phyloP scores from a whole-genome alignment of 1,284 basidiomycete genomes.

The Crepidotus sp. region DNA sequence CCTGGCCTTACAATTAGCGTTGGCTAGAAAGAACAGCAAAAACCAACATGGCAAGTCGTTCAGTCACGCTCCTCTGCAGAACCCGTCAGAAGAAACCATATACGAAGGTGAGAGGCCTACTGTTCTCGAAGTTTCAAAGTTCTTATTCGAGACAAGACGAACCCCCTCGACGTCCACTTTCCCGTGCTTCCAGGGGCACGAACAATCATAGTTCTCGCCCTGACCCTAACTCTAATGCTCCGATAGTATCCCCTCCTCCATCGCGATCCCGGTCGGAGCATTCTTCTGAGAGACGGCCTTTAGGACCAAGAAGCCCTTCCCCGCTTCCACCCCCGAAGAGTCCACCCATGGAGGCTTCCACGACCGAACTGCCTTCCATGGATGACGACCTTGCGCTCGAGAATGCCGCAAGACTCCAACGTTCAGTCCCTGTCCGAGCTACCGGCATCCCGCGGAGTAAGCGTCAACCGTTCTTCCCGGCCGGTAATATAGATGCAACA shows the following conservation, averaged over 20 bases:
- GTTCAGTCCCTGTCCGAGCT: conserved; percentile 23
- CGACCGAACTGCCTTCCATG: conserved; percentile 30
- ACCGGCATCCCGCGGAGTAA: conserved; percentile 58
- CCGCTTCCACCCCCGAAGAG: conserved; percentile 42
- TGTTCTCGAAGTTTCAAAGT: conserved; percentile 7
- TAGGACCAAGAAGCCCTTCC: conserved; percentile 65
- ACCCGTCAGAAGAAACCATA: conserved; percentile 52
- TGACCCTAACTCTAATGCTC: conserved; percentile 25
- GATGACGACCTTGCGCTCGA: conserved; percentile 38
- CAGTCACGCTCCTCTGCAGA: conserved; percentile 32
- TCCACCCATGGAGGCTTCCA: conserved; percentile 3
- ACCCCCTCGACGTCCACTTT: conserved; percentile 46
- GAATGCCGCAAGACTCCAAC: conserved; percentile 23
- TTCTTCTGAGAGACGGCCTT: conserved; percentile 47
- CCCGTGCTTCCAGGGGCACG: conserved; percentile 39
- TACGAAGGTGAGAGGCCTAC: conserved; percentile 50
- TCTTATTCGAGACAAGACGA: conserved; percentile 39
- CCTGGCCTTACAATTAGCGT: conserved; percentile 61
- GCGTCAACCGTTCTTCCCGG: conserved; percentile 52
- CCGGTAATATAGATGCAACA: conserved; percentile 38
- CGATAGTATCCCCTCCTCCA: conserved; percentile 27
- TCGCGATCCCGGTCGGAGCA: conserved; percentile 36
- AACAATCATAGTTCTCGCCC: conserved; percentile 31
- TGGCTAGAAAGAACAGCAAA: conserved; percentile 75
- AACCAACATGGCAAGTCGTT: conserved; percentile 51